These are phyloP conservation scores for Nidularia pulvinata DNA, from an alignment of 768 basidiomycete genomes.

Conservation along the genomic window DNA sequence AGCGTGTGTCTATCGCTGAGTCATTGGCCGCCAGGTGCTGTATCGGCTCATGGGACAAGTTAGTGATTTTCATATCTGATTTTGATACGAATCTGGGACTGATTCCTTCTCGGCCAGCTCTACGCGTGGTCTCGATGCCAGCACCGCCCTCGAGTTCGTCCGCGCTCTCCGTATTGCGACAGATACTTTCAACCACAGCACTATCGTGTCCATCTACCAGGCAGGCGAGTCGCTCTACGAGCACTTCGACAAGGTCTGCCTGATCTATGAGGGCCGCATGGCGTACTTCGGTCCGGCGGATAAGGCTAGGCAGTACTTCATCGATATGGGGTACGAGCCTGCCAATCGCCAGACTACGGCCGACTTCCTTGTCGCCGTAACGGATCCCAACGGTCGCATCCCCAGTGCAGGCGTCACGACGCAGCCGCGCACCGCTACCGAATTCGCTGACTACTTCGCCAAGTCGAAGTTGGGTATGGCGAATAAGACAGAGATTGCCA, in stretches of 20 bases:
- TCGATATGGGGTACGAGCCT: conserved; percentile 61
- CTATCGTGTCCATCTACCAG: conserved; percentile 86
- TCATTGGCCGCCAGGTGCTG: conserved; percentile 53
- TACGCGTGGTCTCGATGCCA: conserved; percentile 64
- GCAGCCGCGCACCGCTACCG: conserved; percentile 52
- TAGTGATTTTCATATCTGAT: conserved; percentile 7
- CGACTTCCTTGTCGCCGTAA: conserved; percentile 63
- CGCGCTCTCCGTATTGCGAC: conserved; percentile 65
- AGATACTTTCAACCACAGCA: conserved; percentile 51
- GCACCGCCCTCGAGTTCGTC: conserved; percentile 74
- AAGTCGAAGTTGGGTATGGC: conserved; percentile 31
- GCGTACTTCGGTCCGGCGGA: conserved; percentile 73
- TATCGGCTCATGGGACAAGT: conserved; percentile 72
- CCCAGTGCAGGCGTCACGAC: conserved; percentile 37
- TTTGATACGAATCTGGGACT: too few species aligned
- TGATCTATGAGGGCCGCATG: conserved; percentile 74
- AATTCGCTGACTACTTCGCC: conserved; percentile 52
- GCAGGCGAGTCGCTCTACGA: conserved; percentile 69
- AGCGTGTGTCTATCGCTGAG: conserved; percentile 80
- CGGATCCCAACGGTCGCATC: conserved; percentile 60
- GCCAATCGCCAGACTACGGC: conserved; percentile 64
- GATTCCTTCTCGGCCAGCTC: conserved; percentile 36
- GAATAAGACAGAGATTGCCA: conserved; percentile 45
- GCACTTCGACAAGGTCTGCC: conserved; percentile 80
- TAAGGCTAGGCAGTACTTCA: conserved; percentile 70